Base-by-base conservation (phyloP, 306 rosid genomes). In the Ormosia emarginata region DNA sequence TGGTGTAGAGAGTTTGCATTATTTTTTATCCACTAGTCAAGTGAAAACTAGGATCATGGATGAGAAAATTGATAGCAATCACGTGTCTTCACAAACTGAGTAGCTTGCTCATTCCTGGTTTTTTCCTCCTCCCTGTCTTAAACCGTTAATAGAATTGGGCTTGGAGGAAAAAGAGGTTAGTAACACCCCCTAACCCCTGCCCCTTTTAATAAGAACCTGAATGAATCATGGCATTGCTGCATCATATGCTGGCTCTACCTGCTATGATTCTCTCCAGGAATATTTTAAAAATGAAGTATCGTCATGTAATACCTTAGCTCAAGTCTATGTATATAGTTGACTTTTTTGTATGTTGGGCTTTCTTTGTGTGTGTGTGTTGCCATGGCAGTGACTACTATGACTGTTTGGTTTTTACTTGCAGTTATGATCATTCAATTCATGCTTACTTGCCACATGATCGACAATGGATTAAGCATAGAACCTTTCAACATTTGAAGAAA, bases 401-500 rank as follows among this genome's bases (percentile, higher is more conserved):
- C 63, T 78, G 18, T 29, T 12, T 82, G 74, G 49, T 76, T 75
- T 77, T 62, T 69, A 55, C 79, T 64, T 84, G 81, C 92, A 94
- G 98, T 64, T 94, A 85, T 79, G 98, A 94, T 80, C 93, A 88
- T 84, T 82, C 96, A 15, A 55, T 86, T 73, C 98, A 85, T 71
- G 98, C 89, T 59, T 94, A 86, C 86, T 82, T 88, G 81, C 98
- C 98, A 2, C 89, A 88, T 65, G 97, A 94, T 74, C 86, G 98
- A 57, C 90, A 91, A 78, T 94, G 98, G 98, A 94, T 94, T 74
- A 94, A 94, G 84, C 97, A 92, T 59, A 69, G 82, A 65, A 91
- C 95, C 17, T 86, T 92, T 71, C 92, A 88, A 67, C 97, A 92
- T 88, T 91, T 92, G 76, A 93, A 89, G 89, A 94, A 84, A 79